phyloP scores from a whole-genome alignment of 495 filamentous ascomycete species.

The Aspergillus sclerotiicarbonarius region DNA sequence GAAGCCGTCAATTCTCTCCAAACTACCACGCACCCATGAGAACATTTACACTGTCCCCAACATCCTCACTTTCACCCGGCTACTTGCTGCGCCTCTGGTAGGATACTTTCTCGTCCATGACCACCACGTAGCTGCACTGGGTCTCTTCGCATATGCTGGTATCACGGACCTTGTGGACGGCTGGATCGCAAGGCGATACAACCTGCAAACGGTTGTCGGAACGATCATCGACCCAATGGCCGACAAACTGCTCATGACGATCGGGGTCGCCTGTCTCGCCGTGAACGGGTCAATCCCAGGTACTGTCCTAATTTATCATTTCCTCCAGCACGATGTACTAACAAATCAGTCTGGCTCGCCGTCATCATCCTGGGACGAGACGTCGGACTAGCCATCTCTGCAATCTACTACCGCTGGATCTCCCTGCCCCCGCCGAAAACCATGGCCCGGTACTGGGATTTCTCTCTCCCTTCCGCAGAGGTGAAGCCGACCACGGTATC shows the following conservation, averaged over 20 bases:
- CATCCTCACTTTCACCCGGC: conserved; percentile 80
- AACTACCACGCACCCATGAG: conserved; percentile 63
- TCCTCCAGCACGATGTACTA: neutral
- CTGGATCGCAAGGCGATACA: conserved; percentile 83
- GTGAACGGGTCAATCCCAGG: conserved; percentile 76
- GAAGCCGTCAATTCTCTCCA: conserved; percentile 44
- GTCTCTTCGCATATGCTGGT: conserved; percentile 86
- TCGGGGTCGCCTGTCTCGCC: conserved; percentile 79
- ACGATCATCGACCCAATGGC: conserved; percentile 96
- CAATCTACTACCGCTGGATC: conserved; percentile 94
- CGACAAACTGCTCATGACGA: conserved; percentile 92
- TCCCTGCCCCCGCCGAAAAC: conserved; percentile 91
- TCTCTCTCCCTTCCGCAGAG: conserved; percentile 86
- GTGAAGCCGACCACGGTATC: conserved; percentile 88
- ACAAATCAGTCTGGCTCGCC: conserved; percentile 70
- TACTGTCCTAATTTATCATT: conserved; percentile 33
- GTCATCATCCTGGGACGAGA: conserved; percentile 88
- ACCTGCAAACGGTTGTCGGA: conserved; percentile 91
- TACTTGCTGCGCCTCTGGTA: conserved; percentile 79
- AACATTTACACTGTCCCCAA: conserved; percentile 97
- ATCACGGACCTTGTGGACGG: conserved; percentile 90
- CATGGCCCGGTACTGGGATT: conserved; percentile 94
- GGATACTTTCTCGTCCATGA: conserved; percentile 88
- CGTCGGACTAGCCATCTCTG: conserved; percentile 78
- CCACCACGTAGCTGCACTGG: conserved; percentile 71